phyloP scores from a whole-genome alignment of 371 early-diverging fungal genomes.

The Dichotomocladium elegans region DNA sequence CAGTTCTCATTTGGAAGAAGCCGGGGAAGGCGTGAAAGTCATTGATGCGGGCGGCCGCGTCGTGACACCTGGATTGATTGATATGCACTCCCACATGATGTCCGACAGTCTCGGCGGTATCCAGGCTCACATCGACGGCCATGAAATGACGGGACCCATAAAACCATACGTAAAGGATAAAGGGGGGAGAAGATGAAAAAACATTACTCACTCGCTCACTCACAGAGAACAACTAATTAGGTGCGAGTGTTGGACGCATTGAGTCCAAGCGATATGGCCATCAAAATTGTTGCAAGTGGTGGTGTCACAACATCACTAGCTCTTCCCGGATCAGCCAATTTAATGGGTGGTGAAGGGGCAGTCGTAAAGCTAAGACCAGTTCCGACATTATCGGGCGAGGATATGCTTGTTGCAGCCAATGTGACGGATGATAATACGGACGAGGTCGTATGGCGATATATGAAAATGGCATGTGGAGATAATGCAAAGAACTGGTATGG shows the following conservation, averaged over 20 bases:
- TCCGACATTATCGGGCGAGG: constrained; percentile 54
- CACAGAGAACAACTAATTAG: no score
- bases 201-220: no score
- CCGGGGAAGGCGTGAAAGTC: constrained; percentile 2
- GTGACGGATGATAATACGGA: constrained; percentile 40
- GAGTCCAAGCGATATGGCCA: constrained; percentile 62
- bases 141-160: constrained; percentile 65
- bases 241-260: constrained; percentile 59
- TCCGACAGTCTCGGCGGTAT: constrained; percentile 57
- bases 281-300: constrained; percentile 69
- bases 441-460: constrained; percentile 63
- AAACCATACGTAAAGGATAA: constrained; percentile 56
- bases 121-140: constrained; percentile 53
- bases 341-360: constrained; percentile 81
- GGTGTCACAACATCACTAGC: constrained; percentile 76
- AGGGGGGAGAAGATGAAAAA: no score
- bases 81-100: constrained; percentile 74
- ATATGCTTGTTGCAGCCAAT: constrained; percentile 62
- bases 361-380: constrained; percentile 61
- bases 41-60: constrained; percentile 66
- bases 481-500: constrained; percentile 47
- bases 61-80: constrained; percentile 79
- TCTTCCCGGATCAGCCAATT: constrained; percentile 73
- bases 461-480: constrained; percentile 89
- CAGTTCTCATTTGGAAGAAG: no score